Percentiles rank a stretch among this genome's conserved stretches.
Conservation (phyloP, 345 rosid genomes). For the Cardiospermum halicacabum region DNA sequence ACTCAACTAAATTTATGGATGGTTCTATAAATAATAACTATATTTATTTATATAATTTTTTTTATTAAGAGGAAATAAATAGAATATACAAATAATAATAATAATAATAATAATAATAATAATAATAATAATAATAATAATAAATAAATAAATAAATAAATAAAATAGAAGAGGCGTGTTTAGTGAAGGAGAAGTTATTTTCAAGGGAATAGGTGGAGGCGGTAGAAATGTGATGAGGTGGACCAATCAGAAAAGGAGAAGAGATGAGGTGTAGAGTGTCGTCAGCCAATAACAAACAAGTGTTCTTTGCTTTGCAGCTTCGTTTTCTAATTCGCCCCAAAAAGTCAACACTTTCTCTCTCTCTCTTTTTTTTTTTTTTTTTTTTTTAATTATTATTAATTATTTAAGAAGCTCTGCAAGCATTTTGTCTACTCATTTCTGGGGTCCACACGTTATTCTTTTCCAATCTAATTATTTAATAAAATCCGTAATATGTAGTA, state of each 20-base stretch:
- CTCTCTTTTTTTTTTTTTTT: too few species aligned
- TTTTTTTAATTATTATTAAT: conserved; percentile 12
- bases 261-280: conserved; percentile 20
- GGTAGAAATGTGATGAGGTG: background rate
- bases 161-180: background rate
- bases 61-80: too few species aligned
- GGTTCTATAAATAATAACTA: too few species aligned
- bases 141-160: too few species aligned
- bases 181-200: background rate
- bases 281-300: conserved; percentile 31
- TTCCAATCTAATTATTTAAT: background rate
- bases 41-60: too few species aligned
- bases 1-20: too few species aligned
- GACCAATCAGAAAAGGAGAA: conserved; percentile 21
- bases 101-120: too few species aligned
- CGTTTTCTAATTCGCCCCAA: conserved; percentile 27
- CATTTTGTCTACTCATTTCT: conserved; percentile 18
- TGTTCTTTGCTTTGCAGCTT: conserved; percentile 55
- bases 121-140: too few species aligned
- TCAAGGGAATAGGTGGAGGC: background rate
- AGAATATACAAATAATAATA: too few species aligned
- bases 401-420: conserved; percentile 14
- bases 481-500: too few species aligned
- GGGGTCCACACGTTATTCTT: conserved; percentile 50
- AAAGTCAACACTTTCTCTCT: conserved; percentile 64